Base-by-base conservation (phyloP, 345 rosid genomes). In the Rhodamnia argentea region DNA sequence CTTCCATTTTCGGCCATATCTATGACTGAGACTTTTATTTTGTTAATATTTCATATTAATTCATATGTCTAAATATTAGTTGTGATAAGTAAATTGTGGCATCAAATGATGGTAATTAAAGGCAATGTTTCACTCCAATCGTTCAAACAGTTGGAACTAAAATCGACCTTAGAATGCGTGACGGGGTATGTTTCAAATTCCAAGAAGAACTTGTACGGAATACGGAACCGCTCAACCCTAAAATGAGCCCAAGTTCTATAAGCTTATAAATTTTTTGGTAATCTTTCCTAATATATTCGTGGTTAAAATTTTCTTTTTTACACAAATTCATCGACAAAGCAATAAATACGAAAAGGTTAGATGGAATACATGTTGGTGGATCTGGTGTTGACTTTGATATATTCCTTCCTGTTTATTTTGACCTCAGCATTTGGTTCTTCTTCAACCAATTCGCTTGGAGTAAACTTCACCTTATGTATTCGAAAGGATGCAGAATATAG, bases 51-150 rank as follows among this genome's bases (percentile, higher is more conserved):
- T 51, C 52, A 12, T 51, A 51, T 51, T 10, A 3, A 51, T 51
- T 12, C 0, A 14, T 3, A 3, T 51, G 52, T 11, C 13, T 51
- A 51, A 51, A 51, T 11, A 51, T 51, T 4, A 51, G 14, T 51
- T 51, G 2, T 12, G 4, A 4, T 3, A 0, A 12, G 4, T 3
- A 4, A 1, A 51, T 51, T 51, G 52, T 3, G 10, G 9, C 4
- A 51, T 3, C 52, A 51, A 51, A 11, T 12, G 52, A 2, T 51
- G 13, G 14, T 51, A 3, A 51, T 12, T 51, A 51, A 51, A 51
- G 3, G 52, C 12, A 4, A 51, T 51, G 4, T 3, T 51, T 51
- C 12, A 51, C 14, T 3, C 0, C 1, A 51, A 51, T 51, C 14
- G 4, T 11, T 51, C 4, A 51, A 51, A 51, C 52, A 11, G 4